These are phyloP conservation scores for Pontederia paniculata DNA, from an alignment of 176 grass and related monocot species.

Conservation along the genomic window DNA sequence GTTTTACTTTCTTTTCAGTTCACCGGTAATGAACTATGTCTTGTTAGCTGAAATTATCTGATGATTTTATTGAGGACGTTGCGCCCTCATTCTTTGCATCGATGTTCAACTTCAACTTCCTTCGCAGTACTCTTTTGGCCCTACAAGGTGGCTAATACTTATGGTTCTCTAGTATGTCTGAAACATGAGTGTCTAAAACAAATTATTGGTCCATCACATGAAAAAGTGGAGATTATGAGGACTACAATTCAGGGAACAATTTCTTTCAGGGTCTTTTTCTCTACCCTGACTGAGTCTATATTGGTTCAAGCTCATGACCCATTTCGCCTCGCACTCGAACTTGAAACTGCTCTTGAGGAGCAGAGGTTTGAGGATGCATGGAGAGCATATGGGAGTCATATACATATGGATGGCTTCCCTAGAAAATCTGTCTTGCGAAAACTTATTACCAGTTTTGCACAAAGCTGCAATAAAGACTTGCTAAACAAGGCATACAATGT, in stretches of 20 bases:
- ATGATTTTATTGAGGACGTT: slow-evolving; percentile 13
- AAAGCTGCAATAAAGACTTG: slow-evolving; percentile 40
- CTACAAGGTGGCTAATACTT: background rate
- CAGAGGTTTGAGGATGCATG: slow-evolving; percentile 67
- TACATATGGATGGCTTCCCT: slow-evolving; percentile 49
- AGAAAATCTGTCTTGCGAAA: slow-evolving; percentile 64
- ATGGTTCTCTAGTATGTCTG: background rate
- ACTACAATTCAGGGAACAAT: background rate
- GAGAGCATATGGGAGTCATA: slow-evolving; percentile 55
- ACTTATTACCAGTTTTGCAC: slow-evolving; percentile 51
- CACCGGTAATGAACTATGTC: too few relatives aligned
- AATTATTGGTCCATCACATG: background rate
- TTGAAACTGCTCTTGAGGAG: slow-evolving; percentile 49
- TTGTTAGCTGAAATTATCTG: too few relatives aligned
- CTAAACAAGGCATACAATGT: slow-evolving; percentile 57
- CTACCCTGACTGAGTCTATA: slow-evolving; percentile 35
- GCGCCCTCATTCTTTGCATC: background rate
- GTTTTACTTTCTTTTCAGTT: too few relatives aligned
- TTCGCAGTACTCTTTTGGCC: background rate
- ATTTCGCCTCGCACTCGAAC: slow-evolving; percentile 38
- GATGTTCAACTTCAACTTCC: background rate
- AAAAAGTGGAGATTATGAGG: background rate
- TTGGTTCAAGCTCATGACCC: slow-evolving; percentile 54
- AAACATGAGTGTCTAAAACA: background rate
- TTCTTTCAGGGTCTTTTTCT: slow-evolving; percentile 13